Conservation (phyloP, 148 eudicot genomes). For the Oxyria digyna region DNA sequence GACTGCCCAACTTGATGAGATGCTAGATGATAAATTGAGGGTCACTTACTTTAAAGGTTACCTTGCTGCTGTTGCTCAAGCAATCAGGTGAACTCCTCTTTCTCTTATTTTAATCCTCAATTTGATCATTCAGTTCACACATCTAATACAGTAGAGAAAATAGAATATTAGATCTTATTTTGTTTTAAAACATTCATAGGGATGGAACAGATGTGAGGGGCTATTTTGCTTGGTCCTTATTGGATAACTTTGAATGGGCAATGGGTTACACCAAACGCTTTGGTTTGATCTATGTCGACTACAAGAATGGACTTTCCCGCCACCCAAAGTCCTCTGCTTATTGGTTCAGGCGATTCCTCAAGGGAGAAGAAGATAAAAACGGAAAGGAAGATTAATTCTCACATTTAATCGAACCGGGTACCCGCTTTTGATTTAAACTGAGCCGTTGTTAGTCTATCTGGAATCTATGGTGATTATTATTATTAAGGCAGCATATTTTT, state of each 20-base stretch:
- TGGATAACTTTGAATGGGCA: slow-evolving; percentile 81
- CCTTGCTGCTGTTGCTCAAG: slow-evolving; percentile 53
- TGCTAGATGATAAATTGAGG: slow-evolving; percentile 73
- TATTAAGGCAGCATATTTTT: too few relatives aligned
- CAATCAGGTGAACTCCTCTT: slow-evolving; percentile 33
- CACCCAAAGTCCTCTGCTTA: slow-evolving; percentile 78
- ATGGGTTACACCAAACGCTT: slow-evolving; percentile 69
- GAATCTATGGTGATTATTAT: too few relatives aligned
- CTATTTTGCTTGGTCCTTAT: slow-evolving; percentile 81
- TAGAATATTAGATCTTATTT: too few relatives aligned
- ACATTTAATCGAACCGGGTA: not conserved
- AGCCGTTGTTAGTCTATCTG: too few relatives aligned
- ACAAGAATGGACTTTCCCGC: slow-evolving; percentile 61
- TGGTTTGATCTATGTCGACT: slow-evolving; percentile 66
- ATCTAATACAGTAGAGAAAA: not conserved
- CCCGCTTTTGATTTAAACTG: too few relatives aligned
- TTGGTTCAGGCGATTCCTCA: slow-evolving; percentile 67
- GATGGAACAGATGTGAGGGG: slow-evolving; percentile 73
- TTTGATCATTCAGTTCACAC: not conserved
- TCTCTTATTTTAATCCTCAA: not conserved
- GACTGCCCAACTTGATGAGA: slow-evolving; percentile 37
- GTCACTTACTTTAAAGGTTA: slow-evolving; percentile 58
- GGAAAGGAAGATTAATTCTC: slow-evolving; percentile 27
- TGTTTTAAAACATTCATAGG: slow-evolving; percentile 21
- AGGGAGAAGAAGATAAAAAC: slow-evolving; percentile 35